Percentiles rank a stretch among this genome's conserved stretches.
Conservation (phyloP, 1,284 basidiomycete genomes). For the Ustilago hordei region DNA sequence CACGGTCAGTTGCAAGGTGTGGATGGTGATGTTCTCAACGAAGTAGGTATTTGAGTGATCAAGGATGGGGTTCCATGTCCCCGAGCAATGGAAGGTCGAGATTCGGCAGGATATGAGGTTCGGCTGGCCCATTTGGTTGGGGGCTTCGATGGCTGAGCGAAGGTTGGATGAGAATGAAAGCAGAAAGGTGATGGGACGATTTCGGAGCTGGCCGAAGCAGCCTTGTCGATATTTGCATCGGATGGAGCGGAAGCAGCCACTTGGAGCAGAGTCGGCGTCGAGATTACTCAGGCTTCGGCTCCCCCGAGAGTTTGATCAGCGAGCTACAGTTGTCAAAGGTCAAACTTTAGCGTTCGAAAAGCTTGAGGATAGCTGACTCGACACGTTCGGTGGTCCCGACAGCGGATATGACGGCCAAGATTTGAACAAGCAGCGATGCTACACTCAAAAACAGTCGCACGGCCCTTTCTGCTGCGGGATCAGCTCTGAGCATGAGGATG, state of each 20-base stretch:
- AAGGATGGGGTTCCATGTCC: constrained; percentile 4
- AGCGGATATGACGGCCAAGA: neutral
- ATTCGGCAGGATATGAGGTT: neutral
- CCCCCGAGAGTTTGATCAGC: neutral
- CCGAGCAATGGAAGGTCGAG: neutral
- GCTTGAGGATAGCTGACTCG: neutral
- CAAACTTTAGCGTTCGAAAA: neutral
- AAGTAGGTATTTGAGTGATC: constrained; percentile 22
- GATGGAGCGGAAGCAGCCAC: constrained; percentile 20
- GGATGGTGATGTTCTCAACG: neutral
- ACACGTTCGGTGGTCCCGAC: neutral
- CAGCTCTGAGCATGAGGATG: neutral
- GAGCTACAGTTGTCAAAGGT: neutral
- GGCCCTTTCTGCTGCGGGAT: neutral
- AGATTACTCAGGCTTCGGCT: constrained; percentile 1
- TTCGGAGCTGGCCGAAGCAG: constrained; percentile 17
- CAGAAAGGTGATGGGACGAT: neutral
- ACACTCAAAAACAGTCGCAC: neutral
- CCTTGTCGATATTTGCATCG: neutral
- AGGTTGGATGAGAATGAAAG: neutral
- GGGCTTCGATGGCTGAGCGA: neutral
- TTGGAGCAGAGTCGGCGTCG: constrained; percentile 3
- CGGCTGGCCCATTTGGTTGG: neutral
- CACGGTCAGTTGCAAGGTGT: neutral
- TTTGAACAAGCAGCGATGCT: neutral